Base-by-base conservation (phyloP, 306 rosid genomes). In the Argentina anserina region DNA sequence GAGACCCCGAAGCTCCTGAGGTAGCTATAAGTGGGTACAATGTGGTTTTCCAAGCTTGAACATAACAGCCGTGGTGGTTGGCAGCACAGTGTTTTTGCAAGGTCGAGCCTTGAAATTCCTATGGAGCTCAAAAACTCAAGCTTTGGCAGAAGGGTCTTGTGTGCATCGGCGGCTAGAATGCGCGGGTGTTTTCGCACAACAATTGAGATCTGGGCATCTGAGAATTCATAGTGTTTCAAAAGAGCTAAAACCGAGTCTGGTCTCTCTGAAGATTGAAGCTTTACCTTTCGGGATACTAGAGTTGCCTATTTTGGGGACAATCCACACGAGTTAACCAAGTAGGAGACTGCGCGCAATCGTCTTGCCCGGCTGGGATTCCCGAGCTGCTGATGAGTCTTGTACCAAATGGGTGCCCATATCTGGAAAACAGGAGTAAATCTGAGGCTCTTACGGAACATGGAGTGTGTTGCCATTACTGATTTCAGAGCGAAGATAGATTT, bases 241-340 rank as follows among this genome's bases (percentile, higher is more conserved):
- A 79, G 58, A 1, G 69, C 33, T 23, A 76, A 53, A 26, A 76
- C 86, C 0, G 81, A 67, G 43, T 83, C 73, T 3, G 81, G 53
- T 63, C 33, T 76, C 14, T 72, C 76, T 17, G 21, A 58, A 46
- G 39, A 67, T 25, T 42, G 49, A 40, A 79, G 55, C 61, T 55
- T 39, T 9, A 72, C 47, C 70, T 46, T 79, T 53, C 72, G 28
- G 23, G 86, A 75, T 1, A 36, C 81, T 18, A 13, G 17, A 34
- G 56, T 40, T 41, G 84, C 81, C 4, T 62, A 5, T 53, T 75
- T 73, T 12, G 76, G 81, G 7, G 75, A 68, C 69, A 83, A 45
- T 68, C 86, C 81, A 49, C 84, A 83, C 5, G 84, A 67, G 37
- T 67, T 64, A 7, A 72, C 9, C 50, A 83, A 76, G 67, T 79